phyloP scores from a whole-genome alignment of 163 green algal genomes.

The Scenedesmus sp. region DNA sequence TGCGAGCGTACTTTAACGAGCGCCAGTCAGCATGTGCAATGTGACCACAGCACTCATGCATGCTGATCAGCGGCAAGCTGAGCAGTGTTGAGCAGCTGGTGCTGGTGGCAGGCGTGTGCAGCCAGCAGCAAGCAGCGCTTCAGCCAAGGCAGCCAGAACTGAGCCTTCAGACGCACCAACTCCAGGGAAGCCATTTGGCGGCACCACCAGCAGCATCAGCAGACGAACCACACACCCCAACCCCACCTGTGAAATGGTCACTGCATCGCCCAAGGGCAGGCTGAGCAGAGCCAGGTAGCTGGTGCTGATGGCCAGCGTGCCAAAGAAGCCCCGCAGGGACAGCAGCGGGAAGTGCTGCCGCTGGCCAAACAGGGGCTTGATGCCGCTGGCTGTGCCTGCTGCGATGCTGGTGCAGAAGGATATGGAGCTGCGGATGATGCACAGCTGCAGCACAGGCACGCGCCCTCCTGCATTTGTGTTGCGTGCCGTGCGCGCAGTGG shows the following conservation, averaged over 20 bases:
- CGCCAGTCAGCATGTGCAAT: no score
- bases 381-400: not conserved
- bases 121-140: not conserved
- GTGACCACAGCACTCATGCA: constrained; percentile 54
- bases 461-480: not conserved
- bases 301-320: constrained; percentile 20
- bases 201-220: not conserved
- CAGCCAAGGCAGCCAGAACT: no score
- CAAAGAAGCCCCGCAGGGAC: constrained; percentile 35
- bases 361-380: constrained; percentile 42
- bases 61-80: constrained; percentile 54
- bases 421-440: constrained; percentile 38
- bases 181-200: no score
- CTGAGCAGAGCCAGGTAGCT: constrained; percentile 55
- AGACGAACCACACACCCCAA: not conserved
- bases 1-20: no score
- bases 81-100: constrained; percentile 47
- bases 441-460: constrained; percentile 50
- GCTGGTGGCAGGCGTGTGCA: not conserved
- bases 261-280: constrained; percentile 60
- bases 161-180: no score
- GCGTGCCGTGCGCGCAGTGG: no score
- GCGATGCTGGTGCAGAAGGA: constrained; percentile 23
- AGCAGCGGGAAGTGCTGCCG: constrained; percentile 29
- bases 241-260: constrained; percentile 56